Conservation (phyloP, 106 monocot species). For the Phalaenopsis equestris region DNA sequence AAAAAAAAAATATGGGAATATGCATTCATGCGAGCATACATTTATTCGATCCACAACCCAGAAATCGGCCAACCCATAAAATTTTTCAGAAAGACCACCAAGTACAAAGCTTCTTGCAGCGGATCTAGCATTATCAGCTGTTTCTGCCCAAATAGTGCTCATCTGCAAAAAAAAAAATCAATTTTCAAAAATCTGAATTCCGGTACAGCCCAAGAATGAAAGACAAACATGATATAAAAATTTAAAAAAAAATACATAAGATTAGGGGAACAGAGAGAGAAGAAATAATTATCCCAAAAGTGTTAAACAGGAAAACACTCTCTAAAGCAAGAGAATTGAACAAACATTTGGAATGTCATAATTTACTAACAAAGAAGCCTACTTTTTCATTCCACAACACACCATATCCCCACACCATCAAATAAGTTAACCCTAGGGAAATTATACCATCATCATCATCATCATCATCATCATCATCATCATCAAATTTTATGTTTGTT, state of each 20-base stretch:
- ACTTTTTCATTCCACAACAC: too few species aligned
- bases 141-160: constrained; percentile 93
- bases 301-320: not conserved
- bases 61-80: constrained; percentile 59
- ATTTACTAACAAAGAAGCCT: too few species aligned
- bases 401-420: too few species aligned
- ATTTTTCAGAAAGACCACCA: constrained; percentile 71
- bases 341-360: too few species aligned
- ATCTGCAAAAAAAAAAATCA: constrained; percentile 32
- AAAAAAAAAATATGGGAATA: not conserved
- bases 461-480: too few species aligned
- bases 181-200: not conserved
- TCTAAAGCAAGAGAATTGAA: too few species aligned
- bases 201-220: not conserved
- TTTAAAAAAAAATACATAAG: not conserved
- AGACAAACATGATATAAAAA: not conserved
- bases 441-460: too few species aligned
- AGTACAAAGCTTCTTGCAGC: constrained; percentile 75
- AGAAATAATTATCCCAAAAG: not conserved
- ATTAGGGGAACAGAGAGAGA: not conserved
- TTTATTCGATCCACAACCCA: constrained; percentile 71
- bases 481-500: too few species aligned
- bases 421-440: too few species aligned
- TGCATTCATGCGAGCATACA: constrained; percentile 24
- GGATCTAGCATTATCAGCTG: constrained; percentile 77